Base-by-base conservation (phyloP, 2,329 filamentous ascomycete genomes). In the Hymenoscyphus linearis region DNA sequence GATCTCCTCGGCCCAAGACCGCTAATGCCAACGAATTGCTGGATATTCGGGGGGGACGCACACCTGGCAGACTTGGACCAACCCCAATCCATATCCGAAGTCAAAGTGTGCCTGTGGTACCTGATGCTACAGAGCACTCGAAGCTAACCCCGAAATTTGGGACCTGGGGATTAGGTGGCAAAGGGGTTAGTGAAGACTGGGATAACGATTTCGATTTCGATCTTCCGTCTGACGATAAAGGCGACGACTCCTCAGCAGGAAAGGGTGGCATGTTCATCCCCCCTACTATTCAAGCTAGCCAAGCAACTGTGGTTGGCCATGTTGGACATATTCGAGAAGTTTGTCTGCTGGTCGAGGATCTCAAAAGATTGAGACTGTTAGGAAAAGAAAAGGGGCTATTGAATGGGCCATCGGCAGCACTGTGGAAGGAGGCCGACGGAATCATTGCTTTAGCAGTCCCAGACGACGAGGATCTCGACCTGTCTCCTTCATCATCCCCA, bases 161-260 rank as follows among this genome's bases (percentile, higher is more conserved):
- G 52, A 93, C 90, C 0, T 93, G 90, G 90, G 89, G 89, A 2
- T 77, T 91, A 50, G 85, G 88, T n/a, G 87, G 85, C 64, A 93
- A 93, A 73, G 88, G 85, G 16, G 86, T 87, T 12, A 93, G 88
- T 64, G 91, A 96, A 72, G 90, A 95, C 70, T 96, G 91, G 91
- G 91, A 93, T 68, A 89, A 93, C 65, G 91, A 96, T 72, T 95
- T 96, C 68, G 89, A 93, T 63, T 93, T 93, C 71, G 72, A 74
- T 10, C 66, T 57, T 22, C 76, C 63, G 47, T 67, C 62, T 13
- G 69, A 71, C 14, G 69, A 71, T 13, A 74, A 75, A 31, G 73
- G 79, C 35, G 77, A 76, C 52, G 69, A 74, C 37, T 72, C 64
- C 4, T 74, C 74, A n/a, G 72, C 74, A 40, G 74, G 74, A 36